These are phyloP conservation scores for Xerocomellus dryophilus DNA, from an alignment of 768 basidiomycete genomes.

Conservation along the genomic window DNA sequence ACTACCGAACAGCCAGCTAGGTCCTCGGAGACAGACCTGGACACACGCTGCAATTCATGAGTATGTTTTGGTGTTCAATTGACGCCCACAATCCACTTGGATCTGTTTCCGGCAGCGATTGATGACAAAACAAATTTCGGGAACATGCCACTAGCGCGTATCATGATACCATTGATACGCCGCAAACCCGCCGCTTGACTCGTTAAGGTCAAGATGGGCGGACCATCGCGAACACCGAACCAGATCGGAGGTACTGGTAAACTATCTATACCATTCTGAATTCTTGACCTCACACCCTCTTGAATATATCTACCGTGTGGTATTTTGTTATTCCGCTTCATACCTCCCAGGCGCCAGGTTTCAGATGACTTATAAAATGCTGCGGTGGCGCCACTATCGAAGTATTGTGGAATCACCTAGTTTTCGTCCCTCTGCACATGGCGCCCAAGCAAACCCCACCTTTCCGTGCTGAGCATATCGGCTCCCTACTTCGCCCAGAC, in stretches of 20 bases:
- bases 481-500: slow-evolving; percentile 42
- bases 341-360: neutral
- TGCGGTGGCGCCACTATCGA: neutral
- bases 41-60: too few relatives aligned
- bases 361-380: slow-evolving; percentile 1
- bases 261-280: neutral
- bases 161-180: neutral
- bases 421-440: slow-evolving; percentile 8
- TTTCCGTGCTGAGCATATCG: slow-evolving; percentile 45
- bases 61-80: neutral
- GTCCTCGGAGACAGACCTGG: too few relatives aligned
- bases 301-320: neutral
- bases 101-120: neutral
- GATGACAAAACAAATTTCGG: neutral
- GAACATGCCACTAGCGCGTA: neutral
- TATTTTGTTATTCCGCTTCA: neutral
- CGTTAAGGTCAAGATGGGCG: too few relatives aligned
- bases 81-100: too few relatives aligned
- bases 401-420: neutral
- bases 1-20: too few relatives aligned
- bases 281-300: neutral
- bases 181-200: neutral
- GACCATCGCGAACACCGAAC: neutral
- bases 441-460: slow-evolving; percentile 34
- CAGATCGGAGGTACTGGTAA: neutral